Base-by-base conservation (phyloP, 2,329 filamentous ascomycete genomes). In the Truncatella angustata region DNA sequence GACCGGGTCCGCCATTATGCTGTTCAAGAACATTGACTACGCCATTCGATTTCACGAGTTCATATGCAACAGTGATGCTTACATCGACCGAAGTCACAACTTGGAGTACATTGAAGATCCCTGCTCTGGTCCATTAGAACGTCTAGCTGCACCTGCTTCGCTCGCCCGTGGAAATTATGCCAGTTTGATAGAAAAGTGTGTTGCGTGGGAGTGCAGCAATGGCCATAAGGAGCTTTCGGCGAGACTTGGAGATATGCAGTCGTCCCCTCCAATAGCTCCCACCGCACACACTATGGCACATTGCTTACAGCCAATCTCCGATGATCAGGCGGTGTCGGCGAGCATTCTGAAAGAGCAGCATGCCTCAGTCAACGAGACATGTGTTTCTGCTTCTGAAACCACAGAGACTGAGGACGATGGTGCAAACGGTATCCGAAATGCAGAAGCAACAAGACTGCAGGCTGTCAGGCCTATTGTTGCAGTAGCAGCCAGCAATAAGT, bases 21-120 rank as follows among this genome's bases (percentile, higher is more conserved):
- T 51, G 18, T 54, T 51, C 26, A 51, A 40, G 21, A 50, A 51
- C 26, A 5, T 54, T 20, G 52, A 54, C 6, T 51, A 23, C 32
- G 52, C 52, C 21, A 42, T 34, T n/a, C 45, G 43, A 12, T 39
- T 46, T 23, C n/a, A 54, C 24, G 14, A 43, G 4, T 37, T 46
- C 28, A 39, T 42, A 24, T 21, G 21, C 12, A 12, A 20, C n/a
- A 6, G 23, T 14, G 28, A 16, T 3, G 30, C 26, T 4, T 54
- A 46, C 26, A 14, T 23, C 10, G 5, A 21, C 12, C 4, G 24
- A 7, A n/a, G 24, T 9, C 14, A 21, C 5, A n/a, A 18, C 10
- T 7, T 54, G 11, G 7, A 4, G 9, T 54, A 46, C 26, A 20
- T 23, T 12, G 32, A 43, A 2, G 52, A 54, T 26, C 52, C 52